Conservation (phyloP, 1,284 basidiomycete species). For the Ustilago vetiveriae region DNA sequence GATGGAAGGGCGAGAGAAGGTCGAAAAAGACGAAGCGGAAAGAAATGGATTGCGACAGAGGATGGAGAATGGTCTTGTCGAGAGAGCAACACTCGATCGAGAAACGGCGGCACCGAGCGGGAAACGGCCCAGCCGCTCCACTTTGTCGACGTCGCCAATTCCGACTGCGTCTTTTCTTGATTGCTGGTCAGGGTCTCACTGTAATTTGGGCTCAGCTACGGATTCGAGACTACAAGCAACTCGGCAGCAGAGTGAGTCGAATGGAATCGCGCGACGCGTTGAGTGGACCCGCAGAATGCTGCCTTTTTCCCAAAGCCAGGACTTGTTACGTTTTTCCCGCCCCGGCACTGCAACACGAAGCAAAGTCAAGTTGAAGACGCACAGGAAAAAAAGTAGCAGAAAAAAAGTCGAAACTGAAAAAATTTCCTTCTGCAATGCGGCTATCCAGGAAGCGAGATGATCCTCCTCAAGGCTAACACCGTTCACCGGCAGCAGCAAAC, state of each 20-base stretch:
- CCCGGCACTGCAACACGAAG: too few species aligned
- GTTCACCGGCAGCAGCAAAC: conserved; percentile 1
- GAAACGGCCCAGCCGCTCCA: too few species aligned
- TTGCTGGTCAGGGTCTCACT: conserved; percentile 9
- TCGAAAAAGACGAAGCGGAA: background rate
- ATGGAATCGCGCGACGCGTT: conserved; percentile 35
- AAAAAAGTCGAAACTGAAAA: conserved; percentile 5
- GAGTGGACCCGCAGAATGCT: too few species aligned
- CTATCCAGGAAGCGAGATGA: background rate
- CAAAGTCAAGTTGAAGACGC: too few species aligned
- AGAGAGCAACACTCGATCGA: background rate
- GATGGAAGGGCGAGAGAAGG: background rate
- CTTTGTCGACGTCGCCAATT: background rate
- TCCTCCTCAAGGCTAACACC: background rate
- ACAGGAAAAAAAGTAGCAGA: too few species aligned
- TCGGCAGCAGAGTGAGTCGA: background rate
- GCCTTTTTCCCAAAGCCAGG: too few species aligned
- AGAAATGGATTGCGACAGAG: too few species aligned
- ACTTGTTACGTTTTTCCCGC: too few species aligned
- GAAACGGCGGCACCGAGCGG: too few species aligned
- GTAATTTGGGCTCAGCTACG: conserved; percentile 1
- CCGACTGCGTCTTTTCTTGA: background rate
- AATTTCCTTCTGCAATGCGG: conserved; percentile 13
- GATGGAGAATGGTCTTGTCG: too few species aligned
- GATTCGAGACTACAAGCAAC: background rate